Evolutionary conservation across 2,329 filamentous ascomycete genomes (phyloP), one percentile per base, ranked within the genome.

Genomic region (Dryadomyces quercivorus): DNA sequence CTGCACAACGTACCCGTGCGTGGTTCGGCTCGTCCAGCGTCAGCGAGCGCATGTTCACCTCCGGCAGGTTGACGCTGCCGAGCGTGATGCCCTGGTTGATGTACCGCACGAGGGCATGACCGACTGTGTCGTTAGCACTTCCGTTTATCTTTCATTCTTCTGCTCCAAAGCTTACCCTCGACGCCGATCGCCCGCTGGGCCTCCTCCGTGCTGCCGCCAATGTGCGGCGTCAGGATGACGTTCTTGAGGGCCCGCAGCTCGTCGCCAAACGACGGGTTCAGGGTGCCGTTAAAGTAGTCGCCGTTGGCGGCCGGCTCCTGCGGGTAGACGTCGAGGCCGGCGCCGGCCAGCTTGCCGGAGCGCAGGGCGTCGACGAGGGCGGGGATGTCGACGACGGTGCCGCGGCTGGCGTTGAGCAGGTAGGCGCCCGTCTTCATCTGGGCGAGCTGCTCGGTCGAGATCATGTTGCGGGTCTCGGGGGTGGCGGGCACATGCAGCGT

Each of bases 121-220:
- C 83, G 56, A 98, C 93, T 82, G 16, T 42, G 12, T 42, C 10
- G 12, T 47, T 47, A 45, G 43, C 43, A 22, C 21, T n/a, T n/a
- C n/a, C n/a, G n/a, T n/a, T n/a, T n/a, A n/a, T n/a, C n/a, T n/a
- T n/a, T n/a, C n/a, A n/a, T n/a, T n/a, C n/a, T n/a, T n/a, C n/a
- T n/a, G n/a, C 12, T 48, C 2, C 8, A 9, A 6, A 2, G 18
- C 15, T 50, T n/a, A 78, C 78, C 79, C 75, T 98, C 93, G 46
- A 94, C 79, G 62, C 93, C 93, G 67, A 98, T 98, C 16, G 93
- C 92, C 56, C 88, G 85, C 73, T 98, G 93, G 5, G 93, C 93
- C 72, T 98, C 93, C 71, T 98, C 93, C 0, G 93, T 98, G 70
- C 89, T 95, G 55, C 93, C 93, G 63, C 93, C 93, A 65, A 98